A percentile compares a stretch with the other conserved stretches of the same genome.
Evolutionary conservation across 2,329 filamentous ascomycete genomes (phyloP).

Genomic region (Aschersonia sp.): DNA sequence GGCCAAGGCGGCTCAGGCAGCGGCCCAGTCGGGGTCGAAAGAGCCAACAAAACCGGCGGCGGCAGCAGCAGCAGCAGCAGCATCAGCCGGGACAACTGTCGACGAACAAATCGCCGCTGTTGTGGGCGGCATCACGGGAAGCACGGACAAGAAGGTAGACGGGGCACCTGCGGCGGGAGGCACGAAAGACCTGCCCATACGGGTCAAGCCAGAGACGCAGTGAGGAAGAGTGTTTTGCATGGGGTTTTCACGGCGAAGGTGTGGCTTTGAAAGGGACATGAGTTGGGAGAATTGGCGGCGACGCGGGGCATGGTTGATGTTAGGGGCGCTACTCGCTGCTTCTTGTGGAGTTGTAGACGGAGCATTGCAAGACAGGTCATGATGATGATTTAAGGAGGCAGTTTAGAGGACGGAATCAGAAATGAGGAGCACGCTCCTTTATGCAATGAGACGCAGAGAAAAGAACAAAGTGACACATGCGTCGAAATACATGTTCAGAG

Average conservation of each 20-base stretch:
- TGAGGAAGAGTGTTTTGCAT: neutral
- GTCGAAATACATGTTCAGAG: too few species aligned
- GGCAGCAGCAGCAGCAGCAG: slow-evolving; percentile 2
- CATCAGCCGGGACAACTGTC: neutral
- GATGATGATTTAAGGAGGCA: too few species aligned
- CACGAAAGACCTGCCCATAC: slow-evolving; percentile 10
- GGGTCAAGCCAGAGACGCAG: slow-evolving; percentile 6
- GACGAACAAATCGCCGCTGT: neutral
- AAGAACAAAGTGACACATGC: too few species aligned
- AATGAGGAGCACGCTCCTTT: too few species aligned
- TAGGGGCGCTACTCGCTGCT: too few species aligned
- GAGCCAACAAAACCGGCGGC: too few species aligned
- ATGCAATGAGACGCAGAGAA: too few species aligned
- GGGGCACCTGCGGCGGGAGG: slow-evolving; percentile 8
- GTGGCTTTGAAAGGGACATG: neutral
- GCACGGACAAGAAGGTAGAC: slow-evolving; percentile 5
- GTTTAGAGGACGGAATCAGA: too few species aligned
- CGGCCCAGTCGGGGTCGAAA: slow-evolving; percentile 3
- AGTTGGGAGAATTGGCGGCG: neutral
- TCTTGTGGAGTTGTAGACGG: too few species aligned
- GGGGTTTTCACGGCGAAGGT: neutral
- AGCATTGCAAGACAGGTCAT: too few species aligned
- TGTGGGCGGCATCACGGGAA: neutral
- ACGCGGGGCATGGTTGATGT: too few species aligned
- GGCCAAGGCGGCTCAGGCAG: slow-evolving; percentile 20